Base-by-base conservation (phyloP, 2,329 filamentous ascomycete genomes). In the Coniochaeta sp. region DNA sequence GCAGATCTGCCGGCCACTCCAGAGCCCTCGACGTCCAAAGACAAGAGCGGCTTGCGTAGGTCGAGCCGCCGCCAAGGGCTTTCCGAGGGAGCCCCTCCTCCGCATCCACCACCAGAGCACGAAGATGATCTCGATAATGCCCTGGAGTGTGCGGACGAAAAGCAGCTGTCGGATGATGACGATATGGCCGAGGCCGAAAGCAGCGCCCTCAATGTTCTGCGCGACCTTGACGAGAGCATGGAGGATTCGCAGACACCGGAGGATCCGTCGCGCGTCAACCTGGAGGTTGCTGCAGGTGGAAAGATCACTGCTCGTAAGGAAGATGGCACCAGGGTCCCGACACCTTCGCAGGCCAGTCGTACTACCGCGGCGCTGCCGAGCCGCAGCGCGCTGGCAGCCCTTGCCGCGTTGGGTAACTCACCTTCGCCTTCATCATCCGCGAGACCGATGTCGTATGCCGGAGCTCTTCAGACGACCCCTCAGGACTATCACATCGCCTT, bases 401-500 rank as follows among this genome's bases (percentile, higher is more conserved):
- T n/a, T n/a, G n/a, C 68, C 14, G 63, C 63, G 47, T 65, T 67
- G 31, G 74, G 73, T 54, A 69, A 66, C 55, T 71, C 75, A 4
- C 71, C 77, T 6, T 74, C 75, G 2, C 71, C 77, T 20, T 70
- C 76, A 1, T 65, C 81, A 0, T 73, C 85, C 14, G 78, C 84
- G 9, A 79, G 86, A 9, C 79, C 86, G 2, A 82, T 89, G 68
- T 90, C 91, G 0, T 96, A 96, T 66, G 86, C 91, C 22, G 87
- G 89, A 50, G 90, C 90, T 4, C 81, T 95, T 50, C 88, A 91
- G 59, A 76, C 88, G 13, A 75, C 82, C 0, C 89, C 91, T 1
- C 87, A 95, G 63, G 91, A 97, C 63, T 99, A 94, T 94, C 92
- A 99, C 62, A 91, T 99, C 55, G 89, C 97, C 63, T 99, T 99